phyloP scores from a whole-genome alignment of 2,329 filamentous ascomycete genomes.

The Fusarium chuoi region DNA sequence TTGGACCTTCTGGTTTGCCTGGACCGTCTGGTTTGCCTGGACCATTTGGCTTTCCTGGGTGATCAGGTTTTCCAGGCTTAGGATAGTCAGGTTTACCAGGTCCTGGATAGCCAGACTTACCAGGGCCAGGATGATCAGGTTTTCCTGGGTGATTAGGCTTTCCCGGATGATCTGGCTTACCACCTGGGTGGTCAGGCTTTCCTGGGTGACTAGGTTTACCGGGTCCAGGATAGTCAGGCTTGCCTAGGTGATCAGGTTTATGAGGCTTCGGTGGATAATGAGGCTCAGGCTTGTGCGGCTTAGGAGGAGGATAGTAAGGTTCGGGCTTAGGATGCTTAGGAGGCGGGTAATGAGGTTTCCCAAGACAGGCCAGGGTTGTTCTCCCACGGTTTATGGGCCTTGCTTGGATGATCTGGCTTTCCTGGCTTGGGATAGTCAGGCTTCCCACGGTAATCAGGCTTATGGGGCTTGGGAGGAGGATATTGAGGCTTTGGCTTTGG shows the following conservation, averaged over 20 bases:
- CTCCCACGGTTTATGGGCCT: background rate
- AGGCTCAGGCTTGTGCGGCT: background rate
- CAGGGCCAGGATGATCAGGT: background rate
- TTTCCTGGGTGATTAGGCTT: background rate
- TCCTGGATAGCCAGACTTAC: background rate
- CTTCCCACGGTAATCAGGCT: background rate
- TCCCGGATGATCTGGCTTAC: background rate
- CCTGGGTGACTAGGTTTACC: background rate
- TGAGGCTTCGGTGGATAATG: background rate
- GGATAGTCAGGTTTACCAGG: background rate
- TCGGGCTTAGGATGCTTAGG: background rate
- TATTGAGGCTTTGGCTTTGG: background rate
- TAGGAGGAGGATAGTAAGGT: background rate
- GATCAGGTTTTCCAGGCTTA: background rate
- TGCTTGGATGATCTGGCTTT: background rate
- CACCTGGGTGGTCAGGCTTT: background rate
- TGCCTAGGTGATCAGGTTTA: background rate
- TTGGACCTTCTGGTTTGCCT: too few species aligned
- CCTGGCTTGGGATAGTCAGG: background rate
- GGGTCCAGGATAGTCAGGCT: background rate
- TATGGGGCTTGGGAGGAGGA: background rate
- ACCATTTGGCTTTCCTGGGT: background rate
- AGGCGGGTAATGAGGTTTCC: background rate
- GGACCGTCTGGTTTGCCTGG: background rate
- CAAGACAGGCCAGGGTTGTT: background rate